phyloP scores from a whole-genome alignment of 2,329 filamentous ascomycete species.

The Fusarium sp. region DNA sequence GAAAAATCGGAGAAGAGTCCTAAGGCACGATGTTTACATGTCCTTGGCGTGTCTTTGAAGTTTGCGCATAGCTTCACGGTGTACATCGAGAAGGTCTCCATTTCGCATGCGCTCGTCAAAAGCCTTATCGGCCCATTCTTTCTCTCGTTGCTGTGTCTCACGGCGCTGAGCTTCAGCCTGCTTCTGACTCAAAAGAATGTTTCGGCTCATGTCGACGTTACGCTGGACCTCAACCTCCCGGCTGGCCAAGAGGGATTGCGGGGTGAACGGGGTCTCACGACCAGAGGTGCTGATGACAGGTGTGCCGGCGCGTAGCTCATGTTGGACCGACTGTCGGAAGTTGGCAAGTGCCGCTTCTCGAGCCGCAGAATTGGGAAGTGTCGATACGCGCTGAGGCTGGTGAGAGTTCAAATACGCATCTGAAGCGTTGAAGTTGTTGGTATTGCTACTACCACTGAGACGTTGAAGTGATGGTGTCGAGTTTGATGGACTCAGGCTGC shows the following conservation, averaged over 20 bases:
- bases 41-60: constrained; percentile 72
- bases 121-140: constrained; percentile 69
- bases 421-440: constrained; percentile 46
- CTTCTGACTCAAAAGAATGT: constrained; percentile 69
- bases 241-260: constrained; percentile 50
- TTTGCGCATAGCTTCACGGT: constrained; percentile 81
- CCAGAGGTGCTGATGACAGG: constrained; percentile 51
- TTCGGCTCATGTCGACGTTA: constrained; percentile 66
- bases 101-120: constrained; percentile 83
- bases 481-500: constrained; percentile 53
- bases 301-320: constrained; percentile 65
- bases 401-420: constrained; percentile 63
- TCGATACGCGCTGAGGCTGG: constrained; percentile 63
- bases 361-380: constrained; percentile 55
- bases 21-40: constrained; percentile 6
- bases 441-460: constrained; percentile 45
- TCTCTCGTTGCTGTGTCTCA: constrained; percentile 68
- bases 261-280: constrained; percentile 56
- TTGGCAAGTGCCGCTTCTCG: constrained; percentile 72
- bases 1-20: not conserved
- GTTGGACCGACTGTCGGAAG: constrained; percentile 74
- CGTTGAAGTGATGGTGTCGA: constrained; percentile 43
- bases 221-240: constrained; percentile 59
- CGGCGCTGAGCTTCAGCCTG: constrained; percentile 71
- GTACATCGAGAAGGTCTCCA: constrained; percentile 78